Percentiles rank a stretch among this genome's conserved stretches.
These are phyloP conservation scores for Macrolepiota fuliginosa DNA, from an alignment of 768 basidiomycete genomes.

Conservation along the genomic window DNA sequence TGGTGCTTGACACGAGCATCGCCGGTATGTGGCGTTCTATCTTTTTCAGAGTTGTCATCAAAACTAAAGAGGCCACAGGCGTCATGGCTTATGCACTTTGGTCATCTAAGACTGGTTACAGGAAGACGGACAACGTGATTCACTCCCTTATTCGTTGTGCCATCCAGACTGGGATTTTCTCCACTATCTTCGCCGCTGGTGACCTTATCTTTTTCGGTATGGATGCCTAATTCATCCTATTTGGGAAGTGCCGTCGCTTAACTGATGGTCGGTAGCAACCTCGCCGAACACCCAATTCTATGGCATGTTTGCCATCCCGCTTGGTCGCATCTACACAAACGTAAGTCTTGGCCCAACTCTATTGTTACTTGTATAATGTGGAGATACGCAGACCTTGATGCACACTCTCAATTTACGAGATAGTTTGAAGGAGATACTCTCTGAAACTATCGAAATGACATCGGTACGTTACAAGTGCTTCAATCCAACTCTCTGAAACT, in stretches of 20 bases:
- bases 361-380: neutral
- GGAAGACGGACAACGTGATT: constrained; percentile 47
- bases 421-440: neutral
- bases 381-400: neutral
- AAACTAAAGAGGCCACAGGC: constrained; percentile 13
- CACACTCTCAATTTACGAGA: neutral
- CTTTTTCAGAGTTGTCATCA: neutral
- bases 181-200: constrained; percentile 46
- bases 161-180: constrained; percentile 51
- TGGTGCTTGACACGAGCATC: neutral
- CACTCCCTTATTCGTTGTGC: constrained; percentile 53
- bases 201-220: constrained; percentile 40
- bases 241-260: neutral
- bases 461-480: neutral
- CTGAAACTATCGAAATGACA: neutral
- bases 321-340: constrained; percentile 46
- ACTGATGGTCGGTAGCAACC: constrained; percentile 17
- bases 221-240: neutral
- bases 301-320: constrained; percentile 32
- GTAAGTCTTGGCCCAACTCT: constrained; percentile 24
- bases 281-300: constrained; percentile 31
- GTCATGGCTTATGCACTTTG: constrained; percentile 28
- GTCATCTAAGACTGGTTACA: constrained; percentile 48
- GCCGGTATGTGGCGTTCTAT: neutral
- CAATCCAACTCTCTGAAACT: neutral